A percentile compares a stretch with the other conserved stretches of the same genome.
These are phyloP conservation scores for Naganishia randhawae DNA, from an alignment of 768 basidiomycete genomes.

Conservation along the genomic window DNA sequence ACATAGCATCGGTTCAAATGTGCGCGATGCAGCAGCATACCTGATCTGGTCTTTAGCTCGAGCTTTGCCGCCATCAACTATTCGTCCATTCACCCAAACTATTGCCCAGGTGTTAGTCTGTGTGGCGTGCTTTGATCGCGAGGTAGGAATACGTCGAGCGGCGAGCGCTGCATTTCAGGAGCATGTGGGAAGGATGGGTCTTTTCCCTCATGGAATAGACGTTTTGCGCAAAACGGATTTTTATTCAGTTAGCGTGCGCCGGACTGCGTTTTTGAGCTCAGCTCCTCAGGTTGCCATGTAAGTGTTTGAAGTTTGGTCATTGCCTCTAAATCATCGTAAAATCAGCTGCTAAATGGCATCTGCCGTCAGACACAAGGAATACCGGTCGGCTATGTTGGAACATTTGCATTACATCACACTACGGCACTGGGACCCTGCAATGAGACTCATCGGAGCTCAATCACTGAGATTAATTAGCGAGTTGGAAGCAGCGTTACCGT, in stretches of 20 bases:
- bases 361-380: slow-evolving; percentile 66
- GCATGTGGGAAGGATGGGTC: slow-evolving; percentile 80
- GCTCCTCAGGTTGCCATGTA: slow-evolving; percentile 84
- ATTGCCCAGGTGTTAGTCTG: slow-evolving; percentile 71
- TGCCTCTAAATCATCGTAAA: background rate
- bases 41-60: slow-evolving; percentile 91
- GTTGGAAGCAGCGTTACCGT: slow-evolving; percentile 34
- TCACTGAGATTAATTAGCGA: slow-evolving; percentile 68
- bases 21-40: slow-evolving; percentile 91
- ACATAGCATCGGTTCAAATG: slow-evolving; percentile 88
- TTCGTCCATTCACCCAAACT: slow-evolving; percentile 61
- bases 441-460: slow-evolving; percentile 73
- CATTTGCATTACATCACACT: slow-evolving; percentile 71
- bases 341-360: slow-evolving; percentile 3
- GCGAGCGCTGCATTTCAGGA: slow-evolving; percentile 98
- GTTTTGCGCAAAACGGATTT: slow-evolving; percentile 89
- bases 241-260: slow-evolving; percentile 80
- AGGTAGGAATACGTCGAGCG: slow-evolving; percentile 88
- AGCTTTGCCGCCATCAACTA: slow-evolving; percentile 54
- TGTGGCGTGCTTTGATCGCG: slow-evolving; percentile 83
- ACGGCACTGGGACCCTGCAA: slow-evolving; percentile 80
- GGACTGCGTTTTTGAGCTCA: slow-evolving; percentile 77
- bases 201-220: slow-evolving; percentile 92
- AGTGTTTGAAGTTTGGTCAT: background rate
- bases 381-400: slow-evolving; percentile 64